Base-by-base conservation (phyloP, 345 rosid species). In the Hypericum perforatum region DNA sequence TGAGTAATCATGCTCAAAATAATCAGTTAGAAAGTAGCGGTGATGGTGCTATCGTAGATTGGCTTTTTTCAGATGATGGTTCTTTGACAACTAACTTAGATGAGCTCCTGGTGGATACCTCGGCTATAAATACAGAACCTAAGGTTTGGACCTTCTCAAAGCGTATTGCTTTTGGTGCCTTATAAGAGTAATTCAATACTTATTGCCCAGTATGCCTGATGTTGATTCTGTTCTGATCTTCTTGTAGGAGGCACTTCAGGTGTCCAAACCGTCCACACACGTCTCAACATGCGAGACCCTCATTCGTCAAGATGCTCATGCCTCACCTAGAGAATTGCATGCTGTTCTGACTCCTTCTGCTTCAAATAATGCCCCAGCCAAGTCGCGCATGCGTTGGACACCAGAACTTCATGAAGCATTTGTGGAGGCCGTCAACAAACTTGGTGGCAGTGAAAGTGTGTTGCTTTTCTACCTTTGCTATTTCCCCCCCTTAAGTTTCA, bases 341-440 rank as follows among this genome's bases (percentile, higher is more conserved):
- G 61, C 79, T 55, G 75, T 65, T 67, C 71, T 67, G 36, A 78
- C 63, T 54, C 69, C 69, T 52, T 76, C 88, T 36, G 64, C 90
- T 22, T 73, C 74, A 67, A 80, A 74, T 61, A 78, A 55, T 73
- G 81, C 76, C 53, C 69, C 80, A 61, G 69, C 82, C 51, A 90
- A 86, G 73, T 71, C 81, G 59, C 90, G 95, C 49, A 77, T 90
- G 97, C 90, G 94, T 41, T 90, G 97, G 97, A 90, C 95, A 6
- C 90, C 82, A 8, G 96, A 91, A 63, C 92, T 86, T 69, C 98
- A 91, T 45, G 98, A 86, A 66, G 74, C 89, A 51, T 91, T 91
- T 62, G 78, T 91, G 6, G 96, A 91, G 57, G 96, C 96, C 79
- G 82, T 91, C 55, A 81, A 81, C 61, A 77, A 78, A 55, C 89